Evolutionary conservation across 2,329 filamentous ascomycete genomes (phyloP).

Genomic region (Curvularia sp.): DNA sequence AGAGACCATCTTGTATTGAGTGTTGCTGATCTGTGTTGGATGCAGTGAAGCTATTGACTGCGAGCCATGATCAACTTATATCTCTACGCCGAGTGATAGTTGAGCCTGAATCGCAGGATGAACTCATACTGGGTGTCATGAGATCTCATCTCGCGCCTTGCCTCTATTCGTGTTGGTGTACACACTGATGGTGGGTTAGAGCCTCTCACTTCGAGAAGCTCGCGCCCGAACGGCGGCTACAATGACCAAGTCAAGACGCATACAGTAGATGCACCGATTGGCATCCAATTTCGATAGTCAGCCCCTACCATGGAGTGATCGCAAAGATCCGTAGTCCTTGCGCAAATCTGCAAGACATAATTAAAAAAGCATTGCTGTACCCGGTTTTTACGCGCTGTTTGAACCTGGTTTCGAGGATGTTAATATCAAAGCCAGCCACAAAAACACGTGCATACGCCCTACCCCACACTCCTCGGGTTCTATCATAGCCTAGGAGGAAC

Average conservation of each 20-base stretch:
- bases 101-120: constrained; percentile 28
- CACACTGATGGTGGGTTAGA: constrained; percentile 4
- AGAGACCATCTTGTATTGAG: constrained; percentile 28
- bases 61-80: constrained; percentile 18
- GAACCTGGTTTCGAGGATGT: constrained; percentile 16
- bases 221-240: constrained; percentile 6
- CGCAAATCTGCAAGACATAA: constrained; percentile 9
- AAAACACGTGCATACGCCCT: not conserved
- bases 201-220: constrained; percentile 13
- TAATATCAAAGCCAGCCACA: constrained; percentile 18
- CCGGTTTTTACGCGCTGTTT: constrained; percentile 16
- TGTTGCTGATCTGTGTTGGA: constrained; percentile 13
- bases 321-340: constrained; percentile 9
- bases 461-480: constrained; percentile 10
- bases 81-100: constrained; percentile 7
- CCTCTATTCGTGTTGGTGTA: constrained; percentile 16
- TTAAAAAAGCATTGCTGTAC: constrained; percentile 13
- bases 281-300: constrained; percentile 4
- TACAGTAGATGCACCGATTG: constrained; percentile 3
- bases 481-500: constrained; percentile 1
- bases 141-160: constrained; percentile 11
- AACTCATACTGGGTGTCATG: constrained; percentile 18
- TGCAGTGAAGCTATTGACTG: constrained; percentile 16
- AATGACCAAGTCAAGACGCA: constrained; percentile 3
- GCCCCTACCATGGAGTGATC: not conserved